Evolutionary conservation across 1,284 basidiomycete genomes (phyloP), one percentile per base, ranked within the genome.

Genomic region (Trichosporon sp.): DNA sequence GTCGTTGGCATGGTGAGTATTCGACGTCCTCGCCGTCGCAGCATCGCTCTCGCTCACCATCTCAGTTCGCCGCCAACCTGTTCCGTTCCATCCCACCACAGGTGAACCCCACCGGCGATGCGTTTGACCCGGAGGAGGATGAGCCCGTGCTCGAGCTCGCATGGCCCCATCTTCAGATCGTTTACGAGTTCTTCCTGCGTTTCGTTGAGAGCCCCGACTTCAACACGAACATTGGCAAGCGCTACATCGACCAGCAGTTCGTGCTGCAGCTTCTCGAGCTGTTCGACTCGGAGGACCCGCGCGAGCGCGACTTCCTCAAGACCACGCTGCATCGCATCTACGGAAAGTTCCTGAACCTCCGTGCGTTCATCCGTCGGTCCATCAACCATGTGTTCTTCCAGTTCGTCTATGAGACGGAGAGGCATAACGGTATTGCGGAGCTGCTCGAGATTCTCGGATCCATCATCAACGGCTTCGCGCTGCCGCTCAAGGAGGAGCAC

Each of bases 311-410:
- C 83, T 99, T 99, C 84, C 88, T 99, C 75, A 99, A 99, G 86
- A 99, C 97, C 4, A 99, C 97, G 1, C 86, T 99, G 38, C 97
- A 99, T 82, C 90, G 97, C 74, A 99, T 99, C 84, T 99, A 99
- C 80, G 97, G 97, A 81, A 99, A 99, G 87, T 99, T 99, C 87
- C 89, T 99, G 77, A 98, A 97, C 82, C 88, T 99, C 62, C 93
- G 97, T 70, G 96, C 97, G 47, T 99, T 98, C 84, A 99, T 99
- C 79, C 92, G 97, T 70, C 90, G 97, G 68, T 98, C 96, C 69
- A 98, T 99, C 89, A 98, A 98, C 87, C 97, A 99, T 77, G 96
- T 99, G 79, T 99, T 99, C 83, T 99, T 97, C 88, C 91, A 96
- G 81, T 99, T 99, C 85, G 88, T 99, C 76, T 99, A 99, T 84